Conservation (phyloP, 768 basidiomycete genomes). For the Rhodotorula paludigena region DNA sequence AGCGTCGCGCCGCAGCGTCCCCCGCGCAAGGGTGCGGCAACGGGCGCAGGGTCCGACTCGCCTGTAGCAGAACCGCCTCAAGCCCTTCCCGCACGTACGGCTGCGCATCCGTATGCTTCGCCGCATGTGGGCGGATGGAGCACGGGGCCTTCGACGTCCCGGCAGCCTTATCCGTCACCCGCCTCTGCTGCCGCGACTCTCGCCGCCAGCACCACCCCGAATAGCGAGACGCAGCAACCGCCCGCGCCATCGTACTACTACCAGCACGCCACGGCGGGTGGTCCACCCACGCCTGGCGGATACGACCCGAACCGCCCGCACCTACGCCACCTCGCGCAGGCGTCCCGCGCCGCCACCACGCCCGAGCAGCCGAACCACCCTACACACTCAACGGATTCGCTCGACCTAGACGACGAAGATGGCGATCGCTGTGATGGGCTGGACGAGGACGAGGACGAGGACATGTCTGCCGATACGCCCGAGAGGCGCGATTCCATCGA, state of each 20-base stretch:
- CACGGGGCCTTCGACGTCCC: not conserved
- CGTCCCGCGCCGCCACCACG: too few species aligned
- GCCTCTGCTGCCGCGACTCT: too few species aligned
- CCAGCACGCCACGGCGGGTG: not conserved
- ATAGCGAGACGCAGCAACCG: not conserved
- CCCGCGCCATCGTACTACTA: not conserved
- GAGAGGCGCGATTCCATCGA: not conserved
- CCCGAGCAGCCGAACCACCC: not conserved
- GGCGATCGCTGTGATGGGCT: not conserved
- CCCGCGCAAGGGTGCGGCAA: not conserved
- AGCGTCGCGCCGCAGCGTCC: constrained; percentile 3
- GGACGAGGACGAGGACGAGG: constrained; percentile 12
- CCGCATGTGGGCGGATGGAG: not conserved
- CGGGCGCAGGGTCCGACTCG: not conserved
- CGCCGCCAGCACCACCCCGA: not conserved
- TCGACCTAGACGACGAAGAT: not conserved
- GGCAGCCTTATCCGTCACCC: not conserved
- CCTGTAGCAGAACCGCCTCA: not conserved
- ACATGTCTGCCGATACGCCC: not conserved
- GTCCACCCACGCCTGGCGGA: not conserved
- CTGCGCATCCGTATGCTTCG: constrained; percentile 1
- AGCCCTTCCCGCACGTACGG: not conserved
- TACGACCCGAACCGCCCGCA: constrained; percentile 1
- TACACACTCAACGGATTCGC: not conserved
- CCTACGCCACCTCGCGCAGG: not conserved